phyloP scores from a whole-genome alignment of 1,284 basidiomycete species.

The Ustilago vetiveriae region DNA sequence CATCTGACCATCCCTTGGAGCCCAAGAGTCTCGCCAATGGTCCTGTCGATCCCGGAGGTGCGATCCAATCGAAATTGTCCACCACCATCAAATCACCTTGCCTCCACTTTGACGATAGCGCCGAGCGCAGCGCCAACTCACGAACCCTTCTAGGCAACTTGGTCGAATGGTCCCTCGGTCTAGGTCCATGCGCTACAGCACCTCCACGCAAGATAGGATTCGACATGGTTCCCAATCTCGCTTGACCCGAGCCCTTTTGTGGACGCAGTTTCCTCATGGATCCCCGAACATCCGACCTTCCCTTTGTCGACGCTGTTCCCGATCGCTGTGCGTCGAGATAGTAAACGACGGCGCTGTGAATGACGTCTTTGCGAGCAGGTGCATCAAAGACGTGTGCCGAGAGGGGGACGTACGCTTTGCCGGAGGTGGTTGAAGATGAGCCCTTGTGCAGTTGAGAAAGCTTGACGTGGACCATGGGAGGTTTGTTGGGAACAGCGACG shows the following conservation, averaged over 20 bases:
- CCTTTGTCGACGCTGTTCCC: constrained; percentile 91
- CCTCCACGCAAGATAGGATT: constrained; percentile 91
- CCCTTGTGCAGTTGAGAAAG: constrained; percentile 38
- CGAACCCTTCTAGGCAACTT: constrained; percentile 88
- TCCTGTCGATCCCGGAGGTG: constrained; percentile 58
- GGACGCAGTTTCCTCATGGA: constrained; percentile 87
- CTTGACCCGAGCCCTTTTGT: constrained; percentile 90
- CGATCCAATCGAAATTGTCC: constrained; percentile 69
- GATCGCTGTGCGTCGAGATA: constrained; percentile 86
- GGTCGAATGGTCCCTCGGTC: constrained; percentile 88
- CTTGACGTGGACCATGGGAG: constrained; percentile 48
- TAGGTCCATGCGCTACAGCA: constrained; percentile 88
- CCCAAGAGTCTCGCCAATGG: constrained; percentile 52
- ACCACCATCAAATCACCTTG: constrained; percentile 81
- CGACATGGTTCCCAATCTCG: constrained; percentile 87
- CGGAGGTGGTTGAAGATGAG: neutral
- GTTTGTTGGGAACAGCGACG: constrained; percentile 41
- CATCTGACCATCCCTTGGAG: constrained; percentile 57
- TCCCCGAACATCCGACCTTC: constrained; percentile 85
- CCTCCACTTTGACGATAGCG: constrained; percentile 81
- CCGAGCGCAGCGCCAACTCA: constrained; percentile 89
- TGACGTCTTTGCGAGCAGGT: constrained; percentile 88
- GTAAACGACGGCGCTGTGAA: constrained; percentile 91
- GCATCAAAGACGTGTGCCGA: constrained; percentile 82
- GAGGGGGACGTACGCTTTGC: constrained; percentile 72